phyloP scores from a whole-genome alignment of 495 filamentous ascomycete species.

The Neurospora terricola region DNA sequence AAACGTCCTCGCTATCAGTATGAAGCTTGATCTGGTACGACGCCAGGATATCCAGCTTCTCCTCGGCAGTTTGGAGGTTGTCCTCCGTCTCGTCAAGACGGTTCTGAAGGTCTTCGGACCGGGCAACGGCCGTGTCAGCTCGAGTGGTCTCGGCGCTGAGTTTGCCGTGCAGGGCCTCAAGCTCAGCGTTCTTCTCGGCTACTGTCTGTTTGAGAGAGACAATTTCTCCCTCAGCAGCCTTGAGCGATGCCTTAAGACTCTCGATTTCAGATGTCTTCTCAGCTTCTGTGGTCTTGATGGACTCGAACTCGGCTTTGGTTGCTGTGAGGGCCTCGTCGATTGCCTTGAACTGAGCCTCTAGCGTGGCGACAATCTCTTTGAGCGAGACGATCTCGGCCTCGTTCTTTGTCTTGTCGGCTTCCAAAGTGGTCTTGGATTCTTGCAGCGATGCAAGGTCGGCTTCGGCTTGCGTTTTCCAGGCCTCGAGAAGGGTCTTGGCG shows the following conservation, averaged over 20 bases:
- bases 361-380: slow-evolving; percentile 9
- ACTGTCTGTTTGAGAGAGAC: slow-evolving; percentile 19
- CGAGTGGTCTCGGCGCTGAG: slow-evolving; percentile 16
- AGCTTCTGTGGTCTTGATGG: slow-evolving; percentile 13
- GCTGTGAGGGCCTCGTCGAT: slow-evolving; percentile 19
- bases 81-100: slow-evolving; percentile 18
- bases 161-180: slow-evolving; percentile 18
- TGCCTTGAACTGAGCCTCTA: slow-evolving; percentile 17
- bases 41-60: slow-evolving; percentile 18
- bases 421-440: slow-evolving; percentile 10
- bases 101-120: slow-evolving; percentile 18
- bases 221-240: slow-evolving; percentile 20
- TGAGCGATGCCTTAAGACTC: slow-evolving; percentile 18
- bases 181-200: slow-evolving; percentile 19
- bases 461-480: slow-evolving; percentile 17
- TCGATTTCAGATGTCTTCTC: slow-evolving; percentile 20
- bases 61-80: slow-evolving; percentile 11
- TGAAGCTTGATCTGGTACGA: slow-evolving; percentile 20
- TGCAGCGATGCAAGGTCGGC: slow-evolving; percentile 18
- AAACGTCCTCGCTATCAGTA: slow-evolving; percentile 20
- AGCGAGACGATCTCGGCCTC: slow-evolving; percentile 11
- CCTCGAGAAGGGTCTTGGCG: slow-evolving; percentile 16
- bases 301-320: slow-evolving; percentile 16
- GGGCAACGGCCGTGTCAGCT: slow-evolving; percentile 19
- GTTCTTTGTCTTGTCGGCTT: slow-evolving; percentile 10